Percentiles rank a stretch among this genome's conserved stretches.
These are phyloP conservation scores for Ganoderma resinaceum DNA, from an alignment of 1,284 basidiomycete genomes.

Conservation along the genomic window DNA sequence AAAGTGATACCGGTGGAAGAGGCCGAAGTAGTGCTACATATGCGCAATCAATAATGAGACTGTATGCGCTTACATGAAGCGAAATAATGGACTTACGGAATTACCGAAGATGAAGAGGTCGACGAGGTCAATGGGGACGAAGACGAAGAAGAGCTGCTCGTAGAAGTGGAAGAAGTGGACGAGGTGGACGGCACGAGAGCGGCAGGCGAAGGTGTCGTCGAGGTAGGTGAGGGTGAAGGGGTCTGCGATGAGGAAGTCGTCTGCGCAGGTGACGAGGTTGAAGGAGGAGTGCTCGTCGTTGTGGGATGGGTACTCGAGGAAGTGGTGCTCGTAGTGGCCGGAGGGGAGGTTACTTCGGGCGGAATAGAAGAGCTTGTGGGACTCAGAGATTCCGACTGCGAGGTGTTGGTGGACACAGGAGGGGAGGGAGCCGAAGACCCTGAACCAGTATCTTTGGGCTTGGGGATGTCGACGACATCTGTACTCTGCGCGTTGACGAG, in stretches of 20 bases:
- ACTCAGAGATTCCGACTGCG: conserved; percentile 6
- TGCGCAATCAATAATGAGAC: not conserved
- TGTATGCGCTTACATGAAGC: not conserved
- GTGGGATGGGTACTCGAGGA: conserved; percentile 3
- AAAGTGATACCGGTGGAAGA: conserved; percentile 16
- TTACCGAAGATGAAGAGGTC: conserved; percentile 18
- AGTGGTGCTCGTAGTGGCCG: conserved; percentile 6
- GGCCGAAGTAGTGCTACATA: conserved; percentile 11
- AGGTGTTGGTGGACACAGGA: conserved; percentile 13
- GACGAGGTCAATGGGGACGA: conserved; percentile 18
- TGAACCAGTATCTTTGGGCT: not conserved
- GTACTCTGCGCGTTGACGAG: conserved; percentile 32
- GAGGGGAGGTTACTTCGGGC: not conserved
- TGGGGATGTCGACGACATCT: conserved; percentile 5
- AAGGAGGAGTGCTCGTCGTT: not conserved
- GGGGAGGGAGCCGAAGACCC: not conserved
- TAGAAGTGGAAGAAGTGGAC: conserved; percentile 8
- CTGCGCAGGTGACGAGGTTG: conserved; percentile 1
- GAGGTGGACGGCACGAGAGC: conserved; percentile 10
- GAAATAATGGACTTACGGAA: conserved; percentile 14
- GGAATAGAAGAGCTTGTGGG: conserved; percentile 8
- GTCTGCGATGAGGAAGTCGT: not conserved
- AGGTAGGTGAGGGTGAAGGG: conserved; percentile 5
- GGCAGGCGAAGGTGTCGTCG: not conserved
- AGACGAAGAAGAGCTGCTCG: conserved; percentile 9